phyloP scores from a whole-genome alignment of 495 filamentous ascomycete genomes.

The Annulohypoxylon stygium region DNA sequence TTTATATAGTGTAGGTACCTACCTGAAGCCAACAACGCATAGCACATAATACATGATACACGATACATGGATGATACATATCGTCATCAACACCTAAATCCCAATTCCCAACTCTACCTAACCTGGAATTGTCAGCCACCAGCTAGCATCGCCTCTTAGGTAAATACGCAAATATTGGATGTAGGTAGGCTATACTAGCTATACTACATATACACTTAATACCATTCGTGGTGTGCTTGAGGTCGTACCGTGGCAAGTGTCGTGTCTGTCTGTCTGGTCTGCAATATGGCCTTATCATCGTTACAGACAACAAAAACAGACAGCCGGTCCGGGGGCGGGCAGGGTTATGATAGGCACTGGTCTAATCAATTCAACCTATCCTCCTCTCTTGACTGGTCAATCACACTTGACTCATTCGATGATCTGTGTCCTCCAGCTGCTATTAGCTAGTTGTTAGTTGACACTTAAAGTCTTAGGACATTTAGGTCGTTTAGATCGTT shows the following conservation, averaged over 20 bases:
- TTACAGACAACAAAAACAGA: slow-evolving; percentile 2
- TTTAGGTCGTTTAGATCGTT: too few species aligned
- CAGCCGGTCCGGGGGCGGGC: not conserved
- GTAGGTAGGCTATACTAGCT: slow-evolving; percentile 5
- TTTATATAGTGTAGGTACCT: not conserved
- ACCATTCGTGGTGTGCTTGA: slow-evolving; percentile 30
- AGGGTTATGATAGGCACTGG: slow-evolving; percentile 34
- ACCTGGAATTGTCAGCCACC: not conserved
- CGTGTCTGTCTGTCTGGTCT: slow-evolving; percentile 3
- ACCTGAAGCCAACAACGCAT: not conserved
- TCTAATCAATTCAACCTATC: slow-evolving; percentile 31
- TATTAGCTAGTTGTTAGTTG: slow-evolving; percentile 6
- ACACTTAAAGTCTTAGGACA: not conserved
- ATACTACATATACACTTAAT: slow-evolving; percentile 29
- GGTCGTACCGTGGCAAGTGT: slow-evolving; percentile 44
- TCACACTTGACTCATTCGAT: slow-evolving; percentile 38
- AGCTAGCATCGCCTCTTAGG: not conserved
- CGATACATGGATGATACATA: not conserved
- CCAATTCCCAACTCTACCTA: not conserved
- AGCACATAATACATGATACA: too few species aligned
- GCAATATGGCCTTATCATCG: slow-evolving; percentile 34
- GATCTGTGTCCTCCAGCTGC: slow-evolving; percentile 8
- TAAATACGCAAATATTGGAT: not conserved
- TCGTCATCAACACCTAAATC: slow-evolving; percentile 19
- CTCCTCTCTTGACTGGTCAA: slow-evolving; percentile 8